Conservation (phyloP, 768 basidiomycete species). For the Dentipellis fragilis region DNA sequence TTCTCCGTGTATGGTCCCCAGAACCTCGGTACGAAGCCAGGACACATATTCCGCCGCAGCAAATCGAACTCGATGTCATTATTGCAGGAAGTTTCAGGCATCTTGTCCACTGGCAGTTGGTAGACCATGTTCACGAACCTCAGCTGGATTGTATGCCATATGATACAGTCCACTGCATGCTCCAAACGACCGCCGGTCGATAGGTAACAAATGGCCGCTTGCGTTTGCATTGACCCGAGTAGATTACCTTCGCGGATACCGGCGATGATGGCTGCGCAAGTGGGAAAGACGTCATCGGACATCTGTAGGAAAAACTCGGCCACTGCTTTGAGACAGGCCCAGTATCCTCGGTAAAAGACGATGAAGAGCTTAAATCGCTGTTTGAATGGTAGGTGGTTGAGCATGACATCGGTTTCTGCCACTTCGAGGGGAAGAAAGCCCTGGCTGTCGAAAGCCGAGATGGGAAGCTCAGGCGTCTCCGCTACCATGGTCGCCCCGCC, state of each 20-base stretch:
- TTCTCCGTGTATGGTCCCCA: not conserved
- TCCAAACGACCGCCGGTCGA: not conserved
- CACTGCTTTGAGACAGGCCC: not conserved
- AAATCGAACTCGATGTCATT: not conserved
- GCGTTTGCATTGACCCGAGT: not conserved
- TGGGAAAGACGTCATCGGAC: not conserved
- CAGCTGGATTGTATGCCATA: not conserved
- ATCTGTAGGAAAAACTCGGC: not conserved
- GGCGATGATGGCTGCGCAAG: not conserved
- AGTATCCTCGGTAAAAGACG: not conserved
- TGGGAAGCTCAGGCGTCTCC: no score
- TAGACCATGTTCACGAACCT: no score
- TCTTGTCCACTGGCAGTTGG: no score
- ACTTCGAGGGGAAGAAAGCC: no score
- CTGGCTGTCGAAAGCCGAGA: no score
- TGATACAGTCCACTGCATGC: not conserved
- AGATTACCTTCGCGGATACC: not conserved
- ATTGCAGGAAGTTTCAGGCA: not conserved
- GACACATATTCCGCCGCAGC: not conserved
- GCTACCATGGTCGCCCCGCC: no score
- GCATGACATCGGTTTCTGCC: not conserved
- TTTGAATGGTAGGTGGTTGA: not conserved
- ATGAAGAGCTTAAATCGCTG: not conserved
- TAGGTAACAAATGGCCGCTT: not conserved
- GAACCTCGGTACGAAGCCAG: not conserved